These are phyloP conservation scores for Nepenthes gracilis DNA, from an alignment of 148 eudicot genomes.

Conservation along the genomic window DNA sequence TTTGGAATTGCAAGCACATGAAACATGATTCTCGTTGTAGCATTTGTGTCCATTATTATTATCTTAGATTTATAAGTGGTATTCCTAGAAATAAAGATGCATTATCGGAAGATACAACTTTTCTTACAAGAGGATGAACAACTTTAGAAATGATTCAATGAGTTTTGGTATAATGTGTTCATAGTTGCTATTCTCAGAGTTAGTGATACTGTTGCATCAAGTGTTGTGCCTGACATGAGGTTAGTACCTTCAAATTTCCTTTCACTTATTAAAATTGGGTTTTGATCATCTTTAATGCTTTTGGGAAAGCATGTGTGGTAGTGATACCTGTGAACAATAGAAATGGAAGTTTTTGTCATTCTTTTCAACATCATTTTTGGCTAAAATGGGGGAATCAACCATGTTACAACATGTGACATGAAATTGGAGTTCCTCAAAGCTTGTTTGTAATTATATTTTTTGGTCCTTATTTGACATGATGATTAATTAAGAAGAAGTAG, in stretches of 20 bases:
- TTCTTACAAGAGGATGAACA: conserved; percentile 12
- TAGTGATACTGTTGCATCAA: conserved; percentile 87
- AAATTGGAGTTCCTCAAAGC: too few species aligned
- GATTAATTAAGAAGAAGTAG: too few species aligned
- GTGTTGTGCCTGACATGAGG: conserved; percentile 90
- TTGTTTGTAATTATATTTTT: too few species aligned
- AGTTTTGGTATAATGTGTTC: conserved; percentile 18
- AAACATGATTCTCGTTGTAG: conserved; percentile 48
- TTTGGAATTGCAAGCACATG: conserved; percentile 66
- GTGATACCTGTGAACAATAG: too few species aligned
- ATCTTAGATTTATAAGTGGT: conserved; percentile 55
- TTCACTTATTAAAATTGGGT: not conserved
- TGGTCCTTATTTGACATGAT: too few species aligned
- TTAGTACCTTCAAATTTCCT: conserved; percentile 10
- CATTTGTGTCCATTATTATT: conserved; percentile 40
- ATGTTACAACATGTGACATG: too few species aligned
- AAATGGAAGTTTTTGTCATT: too few species aligned
- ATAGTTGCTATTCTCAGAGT: conserved; percentile 82
- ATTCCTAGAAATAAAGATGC: conserved; percentile 20
- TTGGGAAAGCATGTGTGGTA: too few species aligned
- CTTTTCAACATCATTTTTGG: too few species aligned
- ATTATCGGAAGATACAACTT: conserved; percentile 9
- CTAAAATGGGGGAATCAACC: too few species aligned
- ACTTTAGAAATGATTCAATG: conserved; percentile 5
- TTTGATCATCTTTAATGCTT: too few species aligned